These are phyloP conservation scores for Triticum aestivum DNA, from an alignment of 176 grass and related monocot species.

Conservation along the genomic window IWGSC_CS_RefSeq_v2.1 NC_057807.1:560813152-560813651, in stretches of 20 bases:
- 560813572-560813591: neutral
- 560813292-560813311: neutral
- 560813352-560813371: neutral
- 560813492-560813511: neutral
- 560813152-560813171: neutral
- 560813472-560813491: neutral
- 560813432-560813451: neutral
- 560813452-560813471: neutral
- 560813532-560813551: neutral
- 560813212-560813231: neutral
- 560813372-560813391: neutral
- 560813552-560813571: neutral
- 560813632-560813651: neutral
- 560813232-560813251: conserved; percentile 86
- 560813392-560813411: neutral
- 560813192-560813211: neutral
- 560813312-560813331: neutral
- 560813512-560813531: neutral
- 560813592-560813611: neutral
- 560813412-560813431: neutral
- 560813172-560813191: conserved; percentile 2
- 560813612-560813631: neutral
- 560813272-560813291: conserved; percentile 4
- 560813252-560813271: neutral
- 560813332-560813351: neutral